These are phyloP conservation scores for Mortierella sp. DNA, from an alignment of 371 early-diverging fungal species.

Conservation along the genomic window DNA sequence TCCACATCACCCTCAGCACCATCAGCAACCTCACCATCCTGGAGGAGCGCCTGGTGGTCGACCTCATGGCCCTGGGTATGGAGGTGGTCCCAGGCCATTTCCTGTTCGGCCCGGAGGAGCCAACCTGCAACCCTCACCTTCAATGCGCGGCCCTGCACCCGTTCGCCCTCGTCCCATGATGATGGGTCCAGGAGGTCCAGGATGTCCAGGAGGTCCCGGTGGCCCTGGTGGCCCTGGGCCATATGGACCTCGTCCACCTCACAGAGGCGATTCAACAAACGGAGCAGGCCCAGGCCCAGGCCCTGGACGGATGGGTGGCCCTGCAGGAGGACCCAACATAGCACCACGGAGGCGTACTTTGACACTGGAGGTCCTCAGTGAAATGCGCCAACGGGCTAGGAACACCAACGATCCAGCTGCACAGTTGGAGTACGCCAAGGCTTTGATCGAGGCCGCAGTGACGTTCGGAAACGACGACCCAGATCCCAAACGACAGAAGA, in stretches of 20 bases:
- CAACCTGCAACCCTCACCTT: slow-evolving; percentile 8
- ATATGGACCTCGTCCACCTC: slow-evolving; percentile 11
- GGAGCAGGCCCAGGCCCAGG: not conserved
- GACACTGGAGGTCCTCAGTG: slow-evolving; percentile 77
- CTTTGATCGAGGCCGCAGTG: slow-evolving; percentile 72
- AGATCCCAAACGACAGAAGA: slow-evolving; percentile 76
- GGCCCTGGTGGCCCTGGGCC: not conserved
- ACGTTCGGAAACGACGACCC: slow-evolving; percentile 66
- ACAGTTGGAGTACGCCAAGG: slow-evolving; percentile 87
- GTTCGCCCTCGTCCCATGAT: slow-evolving; percentile 18
- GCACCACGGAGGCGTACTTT: slow-evolving; percentile 24
- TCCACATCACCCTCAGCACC: not conserved
- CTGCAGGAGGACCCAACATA: not conserved
- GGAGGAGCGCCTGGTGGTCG: not conserved
- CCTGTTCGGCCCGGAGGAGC: slow-evolving; percentile 13
- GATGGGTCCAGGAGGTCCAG: not conserved
- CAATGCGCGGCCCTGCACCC: slow-evolving; percentile 10
- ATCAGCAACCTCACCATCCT: not conserved
- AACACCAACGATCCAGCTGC: slow-evolving; percentile 80
- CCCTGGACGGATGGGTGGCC: not conserved
- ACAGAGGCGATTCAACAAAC: not conserved
- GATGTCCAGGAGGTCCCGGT: not conserved
- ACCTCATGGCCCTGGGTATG: slow-evolving; percentile 15
- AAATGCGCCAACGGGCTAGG: slow-evolving; percentile 83
- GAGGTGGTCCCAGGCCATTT: not conserved